A percentile compares a stretch with the other conserved stretches of the same genome.
These are phyloP conservation scores for Geotrichum histeridarum DNA, from an alignment of 1,139 yeast species.

Conservation along the genomic window DNA sequence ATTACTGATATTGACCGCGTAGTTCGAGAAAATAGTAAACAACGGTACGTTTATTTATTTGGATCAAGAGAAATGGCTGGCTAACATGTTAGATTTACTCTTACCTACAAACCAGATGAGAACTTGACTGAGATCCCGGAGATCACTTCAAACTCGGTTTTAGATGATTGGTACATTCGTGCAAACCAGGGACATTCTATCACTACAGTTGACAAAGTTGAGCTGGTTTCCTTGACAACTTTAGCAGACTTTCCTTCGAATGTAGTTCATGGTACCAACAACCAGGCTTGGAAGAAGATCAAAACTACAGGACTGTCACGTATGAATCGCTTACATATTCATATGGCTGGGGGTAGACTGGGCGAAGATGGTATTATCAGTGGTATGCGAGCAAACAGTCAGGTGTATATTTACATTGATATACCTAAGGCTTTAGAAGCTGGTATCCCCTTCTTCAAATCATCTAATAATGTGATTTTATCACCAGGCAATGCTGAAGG, in stretches of 20 bases:
- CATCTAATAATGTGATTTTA: slow-evolving; percentile 71
- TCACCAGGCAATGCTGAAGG: slow-evolving; percentile 60
- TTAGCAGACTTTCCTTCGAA: slow-evolving; percentile 38
- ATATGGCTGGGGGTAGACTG: slow-evolving; percentile 52
- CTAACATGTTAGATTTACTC: slow-evolving; percentile 15
- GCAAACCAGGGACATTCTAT: slow-evolving; percentile 94
- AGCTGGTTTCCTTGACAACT: slow-evolving; percentile 33
- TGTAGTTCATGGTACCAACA: slow-evolving; percentile 78
- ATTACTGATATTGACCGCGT: slow-evolving; percentile 54
- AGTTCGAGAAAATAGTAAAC: slow-evolving; percentile 63
- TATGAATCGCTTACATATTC: slow-evolving; percentile 82
- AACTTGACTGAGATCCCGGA: not conserved
- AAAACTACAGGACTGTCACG: slow-evolving; percentile 53
- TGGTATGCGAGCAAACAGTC: slow-evolving; percentile 64
- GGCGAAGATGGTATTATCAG: slow-evolving; percentile 49
- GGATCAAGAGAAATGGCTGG: slow-evolving; percentile 2
- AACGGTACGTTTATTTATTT: slow-evolving; percentile 50
- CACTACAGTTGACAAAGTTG: slow-evolving; percentile 45
- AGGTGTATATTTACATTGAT: slow-evolving; percentile 61
- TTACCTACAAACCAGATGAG: slow-evolving; percentile 15
- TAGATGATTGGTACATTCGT: slow-evolving; percentile 47
- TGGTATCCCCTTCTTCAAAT: slow-evolving; percentile 55
- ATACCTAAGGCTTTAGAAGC: slow-evolving; percentile 42
- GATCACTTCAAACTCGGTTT: slow-evolving; percentile 7
- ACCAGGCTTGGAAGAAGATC: slow-evolving; percentile 42